Evolutionary conservation across 495 filamentous ascomycete genomes (phyloP).

Genomic region (Neurospora pannonica): DNA sequence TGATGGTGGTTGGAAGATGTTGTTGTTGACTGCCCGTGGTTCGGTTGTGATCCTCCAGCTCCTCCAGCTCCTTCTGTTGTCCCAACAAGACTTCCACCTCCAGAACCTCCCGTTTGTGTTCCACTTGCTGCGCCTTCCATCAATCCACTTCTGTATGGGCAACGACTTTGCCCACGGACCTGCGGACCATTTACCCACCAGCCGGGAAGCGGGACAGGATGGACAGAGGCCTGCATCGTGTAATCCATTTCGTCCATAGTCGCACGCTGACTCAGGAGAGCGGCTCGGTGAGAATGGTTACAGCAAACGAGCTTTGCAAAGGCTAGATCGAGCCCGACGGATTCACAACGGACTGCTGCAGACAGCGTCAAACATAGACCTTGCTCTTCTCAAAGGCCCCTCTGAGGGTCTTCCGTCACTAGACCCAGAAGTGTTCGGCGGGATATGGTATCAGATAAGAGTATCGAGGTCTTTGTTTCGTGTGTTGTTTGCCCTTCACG

Average conservation of each 20-base stretch:
- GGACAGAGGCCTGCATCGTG: not conserved
- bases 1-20: not conserved
- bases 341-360: not conserved
- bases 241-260: constrained; percentile 7
- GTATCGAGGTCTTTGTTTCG: not conserved
- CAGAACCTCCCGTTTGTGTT: not conserved
- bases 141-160: not conserved
- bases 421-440: not conserved
- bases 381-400: not conserved
- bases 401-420: not conserved
- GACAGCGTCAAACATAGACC: not conserved
- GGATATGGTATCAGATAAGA: not conserved
- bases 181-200: not conserved
- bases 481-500: not conserved
- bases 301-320: not conserved
- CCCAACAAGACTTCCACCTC: not conserved
- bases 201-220: not conserved
- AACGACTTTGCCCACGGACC: not conserved
- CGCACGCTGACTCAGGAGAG: not conserved
- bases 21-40: not conserved
- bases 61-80: not conserved
- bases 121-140: not conserved
- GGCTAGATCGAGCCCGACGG: not conserved
- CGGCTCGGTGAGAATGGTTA: not conserved
- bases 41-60: not conserved